Base-by-base conservation (phyloP, 129 eudicot species). In the Ambrosia trifida region DNA sequence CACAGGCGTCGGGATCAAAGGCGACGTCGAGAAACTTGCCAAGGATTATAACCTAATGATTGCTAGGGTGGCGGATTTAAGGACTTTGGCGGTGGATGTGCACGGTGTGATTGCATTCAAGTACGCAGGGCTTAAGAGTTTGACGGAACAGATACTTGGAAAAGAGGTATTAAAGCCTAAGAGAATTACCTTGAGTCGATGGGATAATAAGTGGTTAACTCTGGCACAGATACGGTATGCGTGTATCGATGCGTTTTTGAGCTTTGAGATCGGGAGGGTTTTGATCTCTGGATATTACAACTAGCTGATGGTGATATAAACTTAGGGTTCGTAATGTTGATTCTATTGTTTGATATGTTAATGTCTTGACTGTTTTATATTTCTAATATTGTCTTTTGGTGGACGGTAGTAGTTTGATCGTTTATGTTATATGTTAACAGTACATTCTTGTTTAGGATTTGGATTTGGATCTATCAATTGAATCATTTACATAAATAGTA, bases 201-300 rank as follows among this genome's bases (percentile, higher is more conserved):
- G 96, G 95, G 96, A 87, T 70, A 51, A 59, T 4, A 13, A 30
- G 19, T 80, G 81, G 81, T 69, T 90, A 38, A 45, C 30, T 38
- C 70, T 30, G 13, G 53, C 46, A 0, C 95, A 90, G 79, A 81
- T 90, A 5, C 60, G 61, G 73, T 90, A 90, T 72, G 96, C 95
- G 30, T 83, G 89, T 50, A 69, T 90, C 51, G 96, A 90, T 76
- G 95, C 95, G 8, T 85, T 76, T 70, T 66, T 87, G 54, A 70
- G 87, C 5, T 90, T 73, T 72, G 89, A 87, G 76, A 85, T 90
- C 60, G 96, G 86, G 9, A 72, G 88, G 78, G 1, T 52, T 31
- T 76, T 89, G 68, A 77, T 78, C 53, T 80, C 77, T 53, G 83
- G 52, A 35, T 17, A 7, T 50, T 18, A 5, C 20, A n/a, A 50